Base-by-base conservation (phyloP, 1,139 yeast species). In the Diutina pseudorugosa region DNA sequence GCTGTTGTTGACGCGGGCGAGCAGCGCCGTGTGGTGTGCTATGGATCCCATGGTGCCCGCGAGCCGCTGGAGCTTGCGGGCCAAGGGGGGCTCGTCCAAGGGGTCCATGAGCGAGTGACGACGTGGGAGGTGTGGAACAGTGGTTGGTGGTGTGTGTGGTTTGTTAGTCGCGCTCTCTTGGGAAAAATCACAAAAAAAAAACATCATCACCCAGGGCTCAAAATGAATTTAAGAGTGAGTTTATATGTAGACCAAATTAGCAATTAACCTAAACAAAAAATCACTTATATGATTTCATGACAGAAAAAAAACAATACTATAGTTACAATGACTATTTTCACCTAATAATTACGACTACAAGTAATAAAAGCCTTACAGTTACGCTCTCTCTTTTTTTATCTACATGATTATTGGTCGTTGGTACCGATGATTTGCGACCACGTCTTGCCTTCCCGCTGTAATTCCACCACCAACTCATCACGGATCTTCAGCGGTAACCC, bases 401-500 rank as follows among this genome's bases (percentile, higher is more conserved):
- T 57, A 69, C 55, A 64, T 61, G n/a, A n/a, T n/a, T n/a, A n/a
- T n/a, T n/a, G n/a, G 59, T 70, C 75, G 59, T 80, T 84, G 55
- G 69, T 66, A 21, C 89, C 90, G 50, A 86, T 72, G 54, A 86
- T 83, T 63, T 87, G 81, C 64, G 76, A 72, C 97, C 97, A 91
- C 3, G 90, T 84, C 68, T 83, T 83, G 21, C 90, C 94, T 65
- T 84, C 90, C 59, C 75, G 79, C 56, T 72, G 72, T 62, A 91
- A 75, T 62, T 84, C 89, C 3, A 64, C 70, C 8, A 81, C 76
- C 58, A 91, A 75, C 61, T 88, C 96, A 60, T 83, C 84, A 62
- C 90, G 83, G 59, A 93, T 77, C 61, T 82, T 81, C 51, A 83
- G 80, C 7, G 94, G 88, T 53, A 88, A 72, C 1, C 95, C 96